A percentile compares a stretch with the other conserved stretches of the same genome.
Conservation (phyloP, 345 rosid genomes). For the Tarenaya hassleriana region DNA sequence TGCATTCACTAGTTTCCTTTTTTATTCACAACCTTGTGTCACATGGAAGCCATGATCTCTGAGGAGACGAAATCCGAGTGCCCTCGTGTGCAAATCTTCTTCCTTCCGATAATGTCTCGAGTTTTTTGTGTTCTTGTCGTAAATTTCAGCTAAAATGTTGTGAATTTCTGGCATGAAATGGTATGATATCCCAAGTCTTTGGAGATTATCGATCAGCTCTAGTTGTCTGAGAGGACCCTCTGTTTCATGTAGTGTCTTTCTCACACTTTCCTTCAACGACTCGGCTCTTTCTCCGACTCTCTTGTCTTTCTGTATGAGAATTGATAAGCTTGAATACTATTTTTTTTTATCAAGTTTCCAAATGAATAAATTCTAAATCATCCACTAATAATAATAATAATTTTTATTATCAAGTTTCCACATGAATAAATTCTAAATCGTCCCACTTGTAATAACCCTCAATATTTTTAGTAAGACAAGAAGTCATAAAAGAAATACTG, state of each 20-base stretch:
- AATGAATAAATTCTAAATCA: too few relatives aligned
- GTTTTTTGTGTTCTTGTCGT: not conserved
- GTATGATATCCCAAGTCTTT: constrained; percentile 36
- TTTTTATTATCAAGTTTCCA: too few relatives aligned
- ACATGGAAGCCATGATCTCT: constrained; percentile 29
- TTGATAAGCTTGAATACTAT: too few relatives aligned
- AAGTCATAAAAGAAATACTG: too few relatives aligned
- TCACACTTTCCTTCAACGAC: constrained; percentile 15
- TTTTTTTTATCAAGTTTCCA: too few relatives aligned
- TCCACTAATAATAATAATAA: too few relatives aligned
- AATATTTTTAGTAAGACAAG: too few relatives aligned
- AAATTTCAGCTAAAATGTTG: constrained; percentile 9
- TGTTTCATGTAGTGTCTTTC: constrained; percentile 5
- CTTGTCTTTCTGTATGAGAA: constrained; percentile 10
- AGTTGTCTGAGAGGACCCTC: constrained; percentile 23
- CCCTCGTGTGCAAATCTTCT: constrained; percentile 21
- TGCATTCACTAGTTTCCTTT: too few relatives aligned
- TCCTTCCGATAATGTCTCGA: not conserved
- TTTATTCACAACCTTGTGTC: constrained; percentile 22
- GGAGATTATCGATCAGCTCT: constrained; percentile 29
- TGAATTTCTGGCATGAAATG: constrained; percentile 26
- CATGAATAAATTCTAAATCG: too few relatives aligned
- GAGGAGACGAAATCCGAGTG: constrained; percentile 31
- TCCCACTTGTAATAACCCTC: too few relatives aligned
- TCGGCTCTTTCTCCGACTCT: constrained; percentile 1